A percentile compares a stretch with the other conserved stretches of the same genome.
Evolutionary conservation across 75 land plant genomes (phyloP).

Genomic region (Cryptomeria japonica): DNA sequence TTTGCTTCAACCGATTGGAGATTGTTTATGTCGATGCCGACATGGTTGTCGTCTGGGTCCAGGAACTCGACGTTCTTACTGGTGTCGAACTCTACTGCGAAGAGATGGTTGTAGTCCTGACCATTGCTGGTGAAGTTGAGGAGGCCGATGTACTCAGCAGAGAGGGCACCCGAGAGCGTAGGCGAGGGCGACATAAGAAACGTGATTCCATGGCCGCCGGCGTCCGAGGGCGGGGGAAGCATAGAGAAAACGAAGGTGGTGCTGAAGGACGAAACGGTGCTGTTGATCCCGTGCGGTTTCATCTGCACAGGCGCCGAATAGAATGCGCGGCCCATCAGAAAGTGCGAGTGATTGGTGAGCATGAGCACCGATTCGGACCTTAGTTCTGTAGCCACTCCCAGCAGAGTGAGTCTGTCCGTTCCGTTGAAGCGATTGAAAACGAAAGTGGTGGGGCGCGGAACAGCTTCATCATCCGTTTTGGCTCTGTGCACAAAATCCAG

Average conservation of each 20-base stretch:
- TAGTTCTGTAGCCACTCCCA: no score
- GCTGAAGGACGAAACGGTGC: conserved; percentile 20
- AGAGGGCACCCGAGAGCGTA: conserved; percentile 17
- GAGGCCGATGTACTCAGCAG: conserved; percentile 43
- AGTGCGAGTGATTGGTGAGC: neutral
- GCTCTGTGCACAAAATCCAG: neutral
- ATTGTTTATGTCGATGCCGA: conserved; percentile 51
- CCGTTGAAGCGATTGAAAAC: conserved; percentile 23
- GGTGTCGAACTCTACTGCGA: conserved; percentile 67
- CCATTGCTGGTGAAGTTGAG: conserved; percentile 27
- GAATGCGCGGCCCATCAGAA: neutral
- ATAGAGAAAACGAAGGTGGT: conserved; percentile 44
- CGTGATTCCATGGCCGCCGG: conserved; percentile 50
- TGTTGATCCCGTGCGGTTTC: neutral
- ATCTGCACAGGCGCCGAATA: neutral
- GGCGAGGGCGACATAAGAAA: conserved; percentile 23
- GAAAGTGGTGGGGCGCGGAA: no score
- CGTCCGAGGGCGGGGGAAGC: conserved; percentile 17
- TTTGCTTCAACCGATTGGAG: conserved; percentile 25
- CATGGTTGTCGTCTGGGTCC: conserved; percentile 46
- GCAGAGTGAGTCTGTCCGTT: no score
- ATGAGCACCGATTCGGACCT: neutral
- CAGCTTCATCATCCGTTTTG: no score
- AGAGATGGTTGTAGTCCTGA: conserved; percentile 36
- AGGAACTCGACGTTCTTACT: conserved; percentile 24